Percentiles rank a stretch among this genome's conserved stretches.
Conservation (phyloP, 2,329 filamentous ascomycete species). For the Penicillium sp. region DNA sequence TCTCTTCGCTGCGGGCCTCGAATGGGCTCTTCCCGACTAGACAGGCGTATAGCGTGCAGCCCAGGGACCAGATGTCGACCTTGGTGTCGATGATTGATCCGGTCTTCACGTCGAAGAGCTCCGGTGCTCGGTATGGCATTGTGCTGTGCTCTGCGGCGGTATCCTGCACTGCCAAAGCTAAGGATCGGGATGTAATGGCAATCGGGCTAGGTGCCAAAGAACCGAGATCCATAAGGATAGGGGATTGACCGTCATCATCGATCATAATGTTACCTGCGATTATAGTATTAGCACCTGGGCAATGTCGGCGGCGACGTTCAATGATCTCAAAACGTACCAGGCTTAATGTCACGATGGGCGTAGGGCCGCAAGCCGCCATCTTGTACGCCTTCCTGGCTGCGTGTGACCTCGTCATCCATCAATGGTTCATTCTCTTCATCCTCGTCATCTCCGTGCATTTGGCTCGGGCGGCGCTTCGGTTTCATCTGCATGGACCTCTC, state of each 20-base stretch:
- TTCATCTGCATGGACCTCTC: slow-evolving; percentile 45
- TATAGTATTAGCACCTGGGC: background rate
- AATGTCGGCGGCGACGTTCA: background rate
- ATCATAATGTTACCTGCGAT: slow-evolving; percentile 97
- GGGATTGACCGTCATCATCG: slow-evolving; percentile 81
- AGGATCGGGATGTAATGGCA: slow-evolving; percentile 84
- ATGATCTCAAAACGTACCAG: slow-evolving; percentile 61
- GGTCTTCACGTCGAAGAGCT: slow-evolving; percentile 97
- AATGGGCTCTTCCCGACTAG: slow-evolving; percentile 96
- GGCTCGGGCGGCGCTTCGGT: slow-evolving; percentile 47
- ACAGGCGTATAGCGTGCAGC: slow-evolving; percentile 97
- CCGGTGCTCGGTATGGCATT: slow-evolving; percentile 97
- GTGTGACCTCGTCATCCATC: slow-evolving; percentile 76
- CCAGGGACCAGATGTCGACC: slow-evolving; percentile 96
- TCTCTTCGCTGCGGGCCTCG: slow-evolving; percentile 93
- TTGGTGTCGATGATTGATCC: slow-evolving; percentile 91
- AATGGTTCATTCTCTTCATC: slow-evolving; percentile 81
- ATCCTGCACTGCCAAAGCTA: slow-evolving; percentile 91
- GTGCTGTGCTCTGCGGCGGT: slow-evolving; percentile 94
- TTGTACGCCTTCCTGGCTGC: slow-evolving; percentile 68
- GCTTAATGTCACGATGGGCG: slow-evolving; percentile 96
- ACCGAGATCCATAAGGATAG: slow-evolving; percentile 96
- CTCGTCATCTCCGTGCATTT: slow-evolving; percentile 67
- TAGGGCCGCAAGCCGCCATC: slow-evolving; percentile 77
- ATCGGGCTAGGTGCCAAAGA: slow-evolving; percentile 86